Percentiles rank a stretch among this genome's conserved stretches.
Conservation (phyloP, 768 basidiomycete species). For the Termitomyces sp. region DNA sequence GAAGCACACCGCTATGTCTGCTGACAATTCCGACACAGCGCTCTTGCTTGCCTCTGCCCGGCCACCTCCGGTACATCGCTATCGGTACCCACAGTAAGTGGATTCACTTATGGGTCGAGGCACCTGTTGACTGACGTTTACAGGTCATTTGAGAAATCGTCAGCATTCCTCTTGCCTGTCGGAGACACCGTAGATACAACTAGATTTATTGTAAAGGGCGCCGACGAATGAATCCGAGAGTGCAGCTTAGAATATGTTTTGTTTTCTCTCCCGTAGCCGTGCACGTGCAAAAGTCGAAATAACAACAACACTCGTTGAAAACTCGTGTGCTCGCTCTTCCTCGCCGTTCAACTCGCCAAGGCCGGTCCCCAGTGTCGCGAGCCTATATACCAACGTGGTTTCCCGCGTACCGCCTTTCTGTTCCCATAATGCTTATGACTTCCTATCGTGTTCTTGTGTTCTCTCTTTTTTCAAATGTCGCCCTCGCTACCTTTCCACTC, state of each 20-base stretch:
- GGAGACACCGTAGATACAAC: conserved; percentile 38
- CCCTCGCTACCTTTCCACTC: conserved; percentile 30
- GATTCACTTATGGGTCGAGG: background rate
- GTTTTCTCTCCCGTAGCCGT: background rate
- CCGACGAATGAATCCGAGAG: conserved; percentile 9
- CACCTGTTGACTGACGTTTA: background rate
- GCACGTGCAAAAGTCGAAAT: conserved; percentile 14
- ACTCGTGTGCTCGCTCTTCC: conserved; percentile 3
- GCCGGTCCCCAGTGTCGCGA: background rate
- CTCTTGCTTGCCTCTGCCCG: conserved; percentile 38
- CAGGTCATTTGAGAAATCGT: conserved; percentile 55
- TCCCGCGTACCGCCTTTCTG: conserved; percentile 11
- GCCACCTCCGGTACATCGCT: conserved; percentile 51
- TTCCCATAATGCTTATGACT: conserved; percentile 20
- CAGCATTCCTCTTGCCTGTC: conserved; percentile 56
- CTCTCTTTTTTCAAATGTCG: conserved; percentile 20
- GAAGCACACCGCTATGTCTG: conserved; percentile 46
- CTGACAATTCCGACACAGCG: conserved; percentile 37
- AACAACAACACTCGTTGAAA: conserved; percentile 13
- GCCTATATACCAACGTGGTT: conserved; percentile 8
- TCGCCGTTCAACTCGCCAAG: conserved; percentile 2
- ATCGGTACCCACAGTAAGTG: conserved; percentile 71
- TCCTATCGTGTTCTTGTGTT: conserved; percentile 16
- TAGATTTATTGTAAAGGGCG: conserved; percentile 27
- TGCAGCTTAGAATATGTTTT: background rate